Base-by-base conservation (phyloP, 352 stramenopile genomes). In the Globisporangium carolinianum region DNA sequence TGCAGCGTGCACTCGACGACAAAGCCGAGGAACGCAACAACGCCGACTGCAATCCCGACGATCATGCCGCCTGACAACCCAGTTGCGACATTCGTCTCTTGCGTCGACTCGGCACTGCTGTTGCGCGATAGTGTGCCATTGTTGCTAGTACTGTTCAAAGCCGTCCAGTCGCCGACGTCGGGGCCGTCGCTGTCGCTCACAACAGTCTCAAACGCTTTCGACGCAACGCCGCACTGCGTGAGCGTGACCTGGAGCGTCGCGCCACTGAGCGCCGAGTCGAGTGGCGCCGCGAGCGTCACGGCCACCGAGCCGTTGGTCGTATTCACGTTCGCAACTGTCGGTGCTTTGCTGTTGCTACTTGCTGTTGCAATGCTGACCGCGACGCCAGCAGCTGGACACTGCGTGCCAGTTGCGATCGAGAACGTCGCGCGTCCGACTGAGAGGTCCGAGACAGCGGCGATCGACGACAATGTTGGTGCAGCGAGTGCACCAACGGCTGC, bases 51-150 rank as follows among this genome's bases (percentile, higher is more conserved):
- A 51, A 90, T 86, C 42, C 61, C 84, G 53, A 91, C 77, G 55
- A 87, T 74, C 47, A 89, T 58, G n/a, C 81, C 79, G 43, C 78
- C 69, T 4, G 80, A 77, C 3, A 94, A 74, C n/a, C 84, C 84
- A 2, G 84, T 75, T 3, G 47, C 53, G 1, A 62, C 7, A 47
- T 84, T 69, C 18, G 62, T 57, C 49, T 86, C 69, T 66, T 94
- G 77, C 1, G 73, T 86, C n/a, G 67, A 73, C 47, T 71, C 35
- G 18, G 39, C 38, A 45, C 47, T 47, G 45, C 45, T 17, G 6
- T 54, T 54, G n/a, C 9, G 36, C 47, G 47, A 43, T 58, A 1
- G 6, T 12, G 37, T 15, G 6, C 50, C 38, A 6, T 49, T 58
- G 6, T 55, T 56, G 0, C 56, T 53, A 1, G 47, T 53, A 9